phyloP scores from a whole-genome alignment of 2,329 filamentous ascomycete species.

The Claviceps cyperi region DNA sequence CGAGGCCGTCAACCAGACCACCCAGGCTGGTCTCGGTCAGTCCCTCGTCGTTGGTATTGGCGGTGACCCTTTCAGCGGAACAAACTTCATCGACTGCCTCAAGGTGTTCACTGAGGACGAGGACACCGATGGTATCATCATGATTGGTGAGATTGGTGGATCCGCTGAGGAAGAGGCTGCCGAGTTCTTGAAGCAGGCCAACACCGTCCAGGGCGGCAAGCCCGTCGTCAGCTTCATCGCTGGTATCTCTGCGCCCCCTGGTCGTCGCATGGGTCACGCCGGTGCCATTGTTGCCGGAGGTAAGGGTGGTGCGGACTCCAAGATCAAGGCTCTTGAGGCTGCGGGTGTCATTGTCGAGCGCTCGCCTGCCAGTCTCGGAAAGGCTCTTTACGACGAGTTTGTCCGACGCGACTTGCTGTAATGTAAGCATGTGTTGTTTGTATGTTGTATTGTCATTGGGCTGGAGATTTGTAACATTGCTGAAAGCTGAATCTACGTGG shows the following conservation, averaged over 20 bases:
- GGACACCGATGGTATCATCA: slow-evolving; percentile 98
- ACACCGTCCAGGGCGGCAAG: slow-evolving; percentile 73
- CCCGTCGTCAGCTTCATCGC: slow-evolving; percentile 97
- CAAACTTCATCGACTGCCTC: slow-evolving; percentile 99
- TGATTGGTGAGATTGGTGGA: slow-evolving; percentile 99
- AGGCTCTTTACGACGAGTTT: slow-evolving; percentile 89
- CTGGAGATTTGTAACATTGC: background rate
- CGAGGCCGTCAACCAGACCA: slow-evolving; percentile 99
- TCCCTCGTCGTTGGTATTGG: slow-evolving; percentile 97
- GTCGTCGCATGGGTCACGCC: slow-evolving; percentile 95
- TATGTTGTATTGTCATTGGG: slow-evolving; percentile 1
- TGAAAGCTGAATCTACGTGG: slow-evolving; percentile 8
- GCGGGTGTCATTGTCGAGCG: slow-evolving; percentile 90
- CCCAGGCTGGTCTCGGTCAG: slow-evolving; percentile 89
- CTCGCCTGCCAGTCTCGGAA: slow-evolving; percentile 81
- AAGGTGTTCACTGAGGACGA: slow-evolving; percentile 91
- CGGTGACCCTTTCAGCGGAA: slow-evolving; percentile 95
- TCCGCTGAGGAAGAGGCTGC: slow-evolving; percentile 96
- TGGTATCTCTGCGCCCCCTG: slow-evolving; percentile 91
- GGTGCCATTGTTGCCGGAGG: slow-evolving; percentile 95
- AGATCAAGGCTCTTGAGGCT: slow-evolving; percentile 86
- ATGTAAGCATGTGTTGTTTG: slow-evolving; percentile 42
- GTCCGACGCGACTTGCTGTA: slow-evolving; percentile 92
- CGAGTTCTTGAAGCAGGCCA: slow-evolving; percentile 85
- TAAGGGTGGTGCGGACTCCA: slow-evolving; percentile 95